Base-by-base conservation (phyloP, 192 early-diverging fungal species). In the Glomus cerebriforme region DNA sequence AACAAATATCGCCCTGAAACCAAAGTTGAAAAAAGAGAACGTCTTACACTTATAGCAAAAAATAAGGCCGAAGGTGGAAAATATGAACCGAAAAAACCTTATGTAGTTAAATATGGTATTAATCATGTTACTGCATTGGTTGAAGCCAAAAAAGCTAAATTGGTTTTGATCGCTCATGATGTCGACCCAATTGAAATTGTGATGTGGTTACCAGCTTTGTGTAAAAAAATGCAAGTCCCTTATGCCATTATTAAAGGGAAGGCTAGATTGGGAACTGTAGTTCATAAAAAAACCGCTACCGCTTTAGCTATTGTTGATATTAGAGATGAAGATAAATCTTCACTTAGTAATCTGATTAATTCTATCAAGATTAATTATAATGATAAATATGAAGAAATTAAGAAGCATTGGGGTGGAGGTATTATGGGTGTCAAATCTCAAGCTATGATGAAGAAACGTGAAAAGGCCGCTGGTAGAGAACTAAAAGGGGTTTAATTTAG, bases 1-100 rank as follows among this genome's bases (percentile, higher is more conserved):
- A 86, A 94, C 94, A 99, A 99, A 95, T 98, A 98, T 95, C 96
- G 97, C 84, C 97, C 98, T 75, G 98, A 99, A 91, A 95, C 95
- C 87, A 93, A 93, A 88, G 84, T 90, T 80, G 95, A 99, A 89
- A 99, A 99, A 94, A 94, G 93, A 88, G 82, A 90, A 72, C 98
- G 98, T 89, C 90, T 98, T 79, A 89, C 86, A 64, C 91, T 91
- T 68, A 91, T 93, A 84, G 98, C 97, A 73, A 93, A 93, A 82
- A 88, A 92, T 83, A 94, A 95, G 88, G 95, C 95, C 67, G 93
- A 94, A 79, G 90, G 91, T 89, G 95, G 96, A 93, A 90, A 92
- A 74, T 93, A 94, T 80, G 87, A 90, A 80, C 86, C 92, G 81
- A 94, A 95, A 90, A 98, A 98, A 95, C 96, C 96, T 75, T 85